Evolutionary conservation across 495 filamentous ascomycete genomes (phyloP).

Genomic region (Penicillium samsonianum): DNA sequence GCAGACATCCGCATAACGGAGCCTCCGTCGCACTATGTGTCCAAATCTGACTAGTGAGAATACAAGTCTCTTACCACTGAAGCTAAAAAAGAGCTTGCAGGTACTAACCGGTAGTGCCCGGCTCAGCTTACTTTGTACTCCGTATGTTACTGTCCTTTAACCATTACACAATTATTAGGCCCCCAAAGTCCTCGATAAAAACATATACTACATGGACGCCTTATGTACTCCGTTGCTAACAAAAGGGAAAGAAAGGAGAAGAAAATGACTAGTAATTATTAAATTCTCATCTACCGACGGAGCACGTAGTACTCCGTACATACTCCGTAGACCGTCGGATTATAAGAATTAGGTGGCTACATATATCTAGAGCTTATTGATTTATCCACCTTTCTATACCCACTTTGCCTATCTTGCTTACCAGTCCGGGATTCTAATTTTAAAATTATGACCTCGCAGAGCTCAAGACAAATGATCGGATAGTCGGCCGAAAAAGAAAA

Average conservation of each 20-base stretch:
- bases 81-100: conserved; percentile 5
- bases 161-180: not conserved
- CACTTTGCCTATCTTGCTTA: not conserved
- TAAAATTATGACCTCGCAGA: not conserved
- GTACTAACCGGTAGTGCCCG: not conserved
- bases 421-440: not conserved
- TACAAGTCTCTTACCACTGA: conserved; percentile 3
- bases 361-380: not conserved
- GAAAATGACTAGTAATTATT: not conserved
- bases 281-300: no score
- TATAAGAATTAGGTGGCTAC: not conserved
- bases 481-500: not conserved
- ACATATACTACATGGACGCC: not conserved
- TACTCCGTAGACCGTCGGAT: not conserved
- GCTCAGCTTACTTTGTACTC: not conserved
- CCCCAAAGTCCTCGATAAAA: not conserved
- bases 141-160: not conserved
- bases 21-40: conserved; percentile 5
- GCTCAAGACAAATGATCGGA: not conserved
- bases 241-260: not conserved
- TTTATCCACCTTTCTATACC: not conserved
- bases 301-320: no score
- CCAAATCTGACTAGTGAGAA: conserved; percentile 8
- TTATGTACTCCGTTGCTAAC: not conserved
- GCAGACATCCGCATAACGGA: conserved; percentile 6